phyloP scores from a whole-genome alignment of 2,329 filamentous ascomycete genomes.

The Trichoderma atrobrunneum region DNA sequence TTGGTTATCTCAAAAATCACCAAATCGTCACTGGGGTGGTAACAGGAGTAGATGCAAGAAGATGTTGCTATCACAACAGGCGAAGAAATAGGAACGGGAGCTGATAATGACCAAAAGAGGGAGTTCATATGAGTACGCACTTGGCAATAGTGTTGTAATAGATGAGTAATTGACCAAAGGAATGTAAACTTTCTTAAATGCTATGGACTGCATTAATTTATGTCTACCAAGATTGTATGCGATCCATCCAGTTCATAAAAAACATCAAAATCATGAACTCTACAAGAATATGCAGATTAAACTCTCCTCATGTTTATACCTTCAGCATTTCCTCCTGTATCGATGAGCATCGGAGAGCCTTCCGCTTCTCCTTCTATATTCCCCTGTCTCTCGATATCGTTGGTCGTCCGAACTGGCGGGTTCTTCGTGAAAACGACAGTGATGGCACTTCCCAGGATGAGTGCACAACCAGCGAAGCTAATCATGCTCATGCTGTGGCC shows the following conservation, averaged over 20 bases:
- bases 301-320: conserved; percentile 20
- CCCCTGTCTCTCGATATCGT: conserved; percentile 36
- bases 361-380: conserved; percentile 35
- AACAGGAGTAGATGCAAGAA: not conserved
- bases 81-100: too few relatives aligned
- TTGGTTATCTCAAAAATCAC: not conserved
- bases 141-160: not conserved
- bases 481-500: conserved; percentile 48
- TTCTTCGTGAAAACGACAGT: conserved; percentile 49
- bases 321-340: conserved; percentile 29
- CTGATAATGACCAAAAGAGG: too few relatives aligned
- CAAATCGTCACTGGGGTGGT: not conserved
- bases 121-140: too few relatives aligned
- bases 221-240: not conserved
- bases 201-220: not conserved
- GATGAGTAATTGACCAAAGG: not conserved
- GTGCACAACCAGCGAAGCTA: conserved; percentile 49
- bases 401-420: conserved; percentile 29
- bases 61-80: not conserved
- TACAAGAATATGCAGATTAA: not conserved
- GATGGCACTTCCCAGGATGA: conserved; percentile 54
- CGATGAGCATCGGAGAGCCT: conserved; percentile 41
- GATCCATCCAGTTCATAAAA: not conserved
- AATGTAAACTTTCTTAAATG: too few relatives aligned
- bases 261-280: not conserved